phyloP scores from a whole-genome alignment of 2,329 filamentous ascomycete species.

The Bipolaris zeicola region DNA sequence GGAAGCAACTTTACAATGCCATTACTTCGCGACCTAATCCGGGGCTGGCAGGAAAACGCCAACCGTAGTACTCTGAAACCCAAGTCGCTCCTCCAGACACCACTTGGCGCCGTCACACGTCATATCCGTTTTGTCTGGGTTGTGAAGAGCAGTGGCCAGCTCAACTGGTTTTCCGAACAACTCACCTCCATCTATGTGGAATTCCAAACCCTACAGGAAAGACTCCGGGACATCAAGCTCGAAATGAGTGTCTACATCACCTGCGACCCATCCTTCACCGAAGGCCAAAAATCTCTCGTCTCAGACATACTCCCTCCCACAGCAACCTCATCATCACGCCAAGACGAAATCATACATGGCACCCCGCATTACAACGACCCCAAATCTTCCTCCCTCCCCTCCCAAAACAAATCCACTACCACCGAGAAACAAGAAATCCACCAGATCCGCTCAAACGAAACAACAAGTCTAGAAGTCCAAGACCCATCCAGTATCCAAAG shows the following conservation, averaged over 20 bases:
- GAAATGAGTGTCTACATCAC: conserved; percentile 62
- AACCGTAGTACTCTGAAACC: conserved; percentile 3
- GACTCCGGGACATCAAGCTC: conserved; percentile 50
- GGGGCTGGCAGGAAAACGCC: conserved; percentile 50
- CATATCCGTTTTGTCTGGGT: conserved; percentile 64
- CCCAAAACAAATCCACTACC: conserved; percentile 19
- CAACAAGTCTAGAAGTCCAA: conserved; percentile 13
- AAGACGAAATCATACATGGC: conserved; percentile 16
- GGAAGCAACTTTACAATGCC: conserved; percentile 65
- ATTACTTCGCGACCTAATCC: conserved; percentile 61
- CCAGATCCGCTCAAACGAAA: conserved; percentile 24
- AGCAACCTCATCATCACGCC: conserved; percentile 3
- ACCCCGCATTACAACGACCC: conserved; percentile 26
- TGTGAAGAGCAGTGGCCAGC: conserved; percentile 59
- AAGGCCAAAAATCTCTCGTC: conserved; percentile 46
- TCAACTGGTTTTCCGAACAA: conserved; percentile 60
- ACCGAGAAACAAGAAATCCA: conserved; percentile 22
- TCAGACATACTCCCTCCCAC: conserved; percentile 21
- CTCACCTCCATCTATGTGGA: conserved; percentile 55
- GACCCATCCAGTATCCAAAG: conserved; percentile 37
- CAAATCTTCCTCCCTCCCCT: neutral
- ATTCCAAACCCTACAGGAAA: conserved; percentile 48
- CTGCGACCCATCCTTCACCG: conserved; percentile 56
- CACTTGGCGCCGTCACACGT: conserved; percentile 51
- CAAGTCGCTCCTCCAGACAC: conserved; percentile 24